Evolutionary conservation across 306 rosid genomes (phyloP).

Genomic region (Sphenostylis stenocarpa): DNA sequence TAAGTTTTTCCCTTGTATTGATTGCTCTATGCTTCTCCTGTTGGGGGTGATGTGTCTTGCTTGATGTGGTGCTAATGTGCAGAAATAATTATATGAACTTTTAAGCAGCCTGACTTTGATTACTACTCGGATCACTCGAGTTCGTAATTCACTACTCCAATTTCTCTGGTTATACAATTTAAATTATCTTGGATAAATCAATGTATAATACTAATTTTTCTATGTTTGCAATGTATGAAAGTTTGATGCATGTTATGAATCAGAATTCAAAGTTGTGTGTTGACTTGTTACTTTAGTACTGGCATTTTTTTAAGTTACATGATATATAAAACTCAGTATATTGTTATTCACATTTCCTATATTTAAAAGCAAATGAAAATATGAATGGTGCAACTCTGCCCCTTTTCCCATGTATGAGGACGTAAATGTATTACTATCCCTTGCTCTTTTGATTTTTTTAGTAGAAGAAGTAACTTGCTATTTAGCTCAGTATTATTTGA

Average conservation of each 20-base stretch:
- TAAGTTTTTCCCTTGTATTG: conserved; percentile 33
- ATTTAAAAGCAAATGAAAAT: conserved; percentile 1
- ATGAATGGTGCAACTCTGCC: neutral
- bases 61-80: neutral
- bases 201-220: neutral
- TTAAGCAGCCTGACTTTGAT: neutral
- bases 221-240: neutral
- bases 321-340: neutral
- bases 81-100: neutral
- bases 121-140: conserved; percentile 4
- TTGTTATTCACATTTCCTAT: neutral
- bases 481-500: conserved; percentile 1
- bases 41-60: neutral
- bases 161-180: neutral
- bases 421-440: neutral
- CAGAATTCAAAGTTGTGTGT: neutral
- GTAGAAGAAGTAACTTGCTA: neutral
- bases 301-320: neutral
- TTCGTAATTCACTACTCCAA: neutral
- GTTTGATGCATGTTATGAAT: neutral
- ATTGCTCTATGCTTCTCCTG: conserved; percentile 10
- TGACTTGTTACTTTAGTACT: neutral
- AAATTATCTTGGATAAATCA: too few species aligned
- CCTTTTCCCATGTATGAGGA: neutral
- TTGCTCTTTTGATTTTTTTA: neutral